A percentile compares a stretch with the other conserved stretches of the same genome.
phyloP scores from a whole-genome alignment of 1,139 yeast genomes.

The Blastobotrys capitulatus region DNA sequence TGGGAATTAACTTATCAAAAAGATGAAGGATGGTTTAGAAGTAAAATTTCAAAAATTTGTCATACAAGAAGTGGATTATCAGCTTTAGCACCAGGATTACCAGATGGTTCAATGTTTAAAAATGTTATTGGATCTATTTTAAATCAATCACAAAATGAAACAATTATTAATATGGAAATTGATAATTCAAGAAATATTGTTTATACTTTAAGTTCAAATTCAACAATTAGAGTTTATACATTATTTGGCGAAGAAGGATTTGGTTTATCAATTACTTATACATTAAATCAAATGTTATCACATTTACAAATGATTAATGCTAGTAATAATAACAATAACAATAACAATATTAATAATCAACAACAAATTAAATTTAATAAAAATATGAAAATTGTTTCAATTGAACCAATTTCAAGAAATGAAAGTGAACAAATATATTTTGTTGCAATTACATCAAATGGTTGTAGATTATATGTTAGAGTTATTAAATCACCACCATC shows the following conservation, averaged over 20 bases:
- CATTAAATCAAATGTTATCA: slow-evolving; percentile 28
- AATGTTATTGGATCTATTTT: slow-evolving; percentile 18
- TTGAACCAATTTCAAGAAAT: slow-evolving; percentile 51
- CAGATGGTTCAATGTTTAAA: slow-evolving; percentile 10
- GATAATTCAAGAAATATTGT: slow-evolving; percentile 74
- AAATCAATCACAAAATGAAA: slow-evolving; percentile 42
- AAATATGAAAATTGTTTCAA: slow-evolving; percentile 50
- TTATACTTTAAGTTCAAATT: slow-evolving; percentile 77
- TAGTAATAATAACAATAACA: slow-evolving; percentile 9
- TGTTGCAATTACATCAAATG: slow-evolving; percentile 81
- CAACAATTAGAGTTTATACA: slow-evolving; percentile 77
- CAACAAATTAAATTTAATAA: slow-evolving; percentile 2
- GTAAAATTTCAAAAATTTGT: slow-evolving; percentile 77
- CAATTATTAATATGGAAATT: slow-evolving; percentile 56
- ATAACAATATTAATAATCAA: not conserved
- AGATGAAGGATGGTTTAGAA: slow-evolving; percentile 81
- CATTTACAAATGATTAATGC: slow-evolving; percentile 35
- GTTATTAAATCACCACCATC: slow-evolving; percentile 33
- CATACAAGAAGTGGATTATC: slow-evolving; percentile 30
- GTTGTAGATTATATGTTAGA: slow-evolving; percentile 62
- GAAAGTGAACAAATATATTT: slow-evolving; percentile 72
- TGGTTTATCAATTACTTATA: slow-evolving; percentile 34
- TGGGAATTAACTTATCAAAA: slow-evolving; percentile 90
- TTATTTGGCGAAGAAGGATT: slow-evolving; percentile 38
- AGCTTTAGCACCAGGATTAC: slow-evolving; percentile 22